Base-by-base conservation (phyloP, 2,329 filamentous ascomycete genomes). In the Lasiodiplodia theobromae region DNA sequence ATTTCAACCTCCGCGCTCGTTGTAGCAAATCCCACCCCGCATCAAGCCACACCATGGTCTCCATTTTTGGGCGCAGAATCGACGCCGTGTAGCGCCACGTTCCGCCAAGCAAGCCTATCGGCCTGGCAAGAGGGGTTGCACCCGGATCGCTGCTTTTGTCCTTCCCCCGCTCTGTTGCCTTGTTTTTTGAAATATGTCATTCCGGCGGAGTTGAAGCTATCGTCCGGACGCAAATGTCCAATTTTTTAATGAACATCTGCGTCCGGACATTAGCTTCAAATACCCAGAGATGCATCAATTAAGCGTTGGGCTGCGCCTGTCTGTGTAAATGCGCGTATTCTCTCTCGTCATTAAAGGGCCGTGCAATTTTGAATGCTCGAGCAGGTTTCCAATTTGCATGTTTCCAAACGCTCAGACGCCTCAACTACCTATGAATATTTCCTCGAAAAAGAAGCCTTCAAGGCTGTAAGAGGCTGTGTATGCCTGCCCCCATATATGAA, bases 91-190 rank as follows among this genome's bases (percentile, higher is more conserved):
- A 28, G 23, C 57, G 57, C 54, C 57, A 34, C 57, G 4, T 11
- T 47, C 57, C 18, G 57, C 57, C 57, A 60, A 60, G 57, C 34
- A 28, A 44, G 57, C 57, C 38, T 60, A 47, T 60, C 57, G 44
- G 56, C 23, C 21, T 38, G 40, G 21, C 12, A 14, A 18, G 28
- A 56, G 28, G 18, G 28, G 7, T 56, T 21, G 16, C n/a, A 18
- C n/a, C 18, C 28, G 21, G 37, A 40, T 44, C 16, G n/a, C n/a
- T 58, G 18, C n/a, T 14, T 34, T 60, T 3, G 23, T 23, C 21
- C 38, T 31, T 16, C 40, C 11, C 18, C 34, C 11, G 8, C 23
- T 21, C 23, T 14, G 12, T 40, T 57, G 54, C n/a, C 34, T 40
- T 25, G 34, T 10, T 14, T n/a, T 47, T 47, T 23, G 16, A n/a